phyloP scores from a whole-genome alignment of 495 filamentous ascomycete species.

The Lepraria neglecta region DNA sequence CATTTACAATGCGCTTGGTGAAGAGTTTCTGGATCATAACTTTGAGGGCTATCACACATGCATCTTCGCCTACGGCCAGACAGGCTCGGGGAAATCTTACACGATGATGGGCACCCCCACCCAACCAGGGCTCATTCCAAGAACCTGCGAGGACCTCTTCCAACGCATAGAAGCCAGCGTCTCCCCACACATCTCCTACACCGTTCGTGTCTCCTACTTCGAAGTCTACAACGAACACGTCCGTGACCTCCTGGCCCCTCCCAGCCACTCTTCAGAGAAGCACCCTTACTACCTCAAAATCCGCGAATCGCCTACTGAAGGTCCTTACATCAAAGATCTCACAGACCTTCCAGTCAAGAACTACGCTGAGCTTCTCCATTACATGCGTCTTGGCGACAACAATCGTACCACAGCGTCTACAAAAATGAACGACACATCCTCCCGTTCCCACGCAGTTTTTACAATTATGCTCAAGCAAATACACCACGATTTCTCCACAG shows the following conservation, averaged over 20 bases:
- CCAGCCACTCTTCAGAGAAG: constrained; percentile 45
- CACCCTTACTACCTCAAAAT: constrained; percentile 93
- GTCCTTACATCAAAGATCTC: constrained; percentile 95
- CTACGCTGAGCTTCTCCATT: constrained; percentile 74
- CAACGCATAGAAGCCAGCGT: constrained; percentile 82
- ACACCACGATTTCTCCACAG: constrained; percentile 84
- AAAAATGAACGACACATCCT: constrained; percentile 99
- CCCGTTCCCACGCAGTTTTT: constrained; percentile 91
- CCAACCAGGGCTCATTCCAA: constrained; percentile 85
- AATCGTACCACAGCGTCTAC: constrained; percentile 91
- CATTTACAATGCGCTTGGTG: constrained; percentile 88
- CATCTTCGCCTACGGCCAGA: constrained; percentile 98
- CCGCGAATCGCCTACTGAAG: constrained; percentile 88
- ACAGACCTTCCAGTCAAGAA: constrained; percentile 85
- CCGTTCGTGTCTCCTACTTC: constrained; percentile 95
- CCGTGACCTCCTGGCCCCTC: constrained; percentile 80
- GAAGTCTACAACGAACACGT: constrained; percentile 99
- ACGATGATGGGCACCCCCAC: constrained; percentile 97
- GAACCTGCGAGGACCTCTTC: constrained; percentile 96
- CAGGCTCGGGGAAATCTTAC: constrained; percentile 94
- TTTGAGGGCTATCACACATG: constrained; percentile 99
- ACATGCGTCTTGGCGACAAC: constrained; percentile 83
- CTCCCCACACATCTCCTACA: constrained; percentile 85
- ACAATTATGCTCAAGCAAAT: constrained; percentile 98
- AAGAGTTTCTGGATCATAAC: constrained; percentile 98